Evolutionary conservation across 192 early-diverging fungal species (phyloP), one percentile per base, ranked within the genome.

Genomic region (Coemansia sp.): DNA sequence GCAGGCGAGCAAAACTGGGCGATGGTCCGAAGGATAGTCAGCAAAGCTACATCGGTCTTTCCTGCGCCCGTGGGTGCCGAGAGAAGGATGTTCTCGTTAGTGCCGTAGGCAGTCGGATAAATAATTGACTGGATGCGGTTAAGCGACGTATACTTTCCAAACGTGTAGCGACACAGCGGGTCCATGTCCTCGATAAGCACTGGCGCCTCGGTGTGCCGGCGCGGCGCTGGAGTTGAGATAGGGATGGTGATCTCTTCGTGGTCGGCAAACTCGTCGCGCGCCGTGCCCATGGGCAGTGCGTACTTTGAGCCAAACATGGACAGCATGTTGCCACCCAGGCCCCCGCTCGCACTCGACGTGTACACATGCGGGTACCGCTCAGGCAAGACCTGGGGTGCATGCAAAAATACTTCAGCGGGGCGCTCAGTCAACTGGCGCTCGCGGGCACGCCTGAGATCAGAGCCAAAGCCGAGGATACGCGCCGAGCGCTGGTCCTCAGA

Each of bases 11-110:
- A 92, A 74, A 90, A 88, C 66, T 95, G 91, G 46, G 88, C 69
- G 7, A 99, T 70, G 3, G 91, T 91, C 15, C 93, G 87, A 8
- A 99, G 77, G 6, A 99, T 93, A 0, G 96, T 93, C 43, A 99
- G 87, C 89, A 99, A 89, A 15, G 98, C 97, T 18, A 97, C 91
- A 74, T 99, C 96, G 3, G 98, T 98, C 87, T 99, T 99, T 72
- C 97, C 97, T 5, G 96, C 95, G 69, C 98, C 98, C 0, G 98
- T 99, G 1, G 98, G 98, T 0, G 98, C 98, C 73, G 95, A 98
- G 36, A 99, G 93, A 41, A 99, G 88, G 81, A 99, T 95, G 67
- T 99, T 99, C 80, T 97, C 97, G 79, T 96, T 97, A n/a, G 93
- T 91, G 33, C 92, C 88, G 76, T 93, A 99, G 0, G 95, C 95